These are phyloP conservation scores for Melanopsichium pennsylvanicum DNA, from an alignment of 1,284 basidiomycete species.

Conservation along the genomic window DNA sequence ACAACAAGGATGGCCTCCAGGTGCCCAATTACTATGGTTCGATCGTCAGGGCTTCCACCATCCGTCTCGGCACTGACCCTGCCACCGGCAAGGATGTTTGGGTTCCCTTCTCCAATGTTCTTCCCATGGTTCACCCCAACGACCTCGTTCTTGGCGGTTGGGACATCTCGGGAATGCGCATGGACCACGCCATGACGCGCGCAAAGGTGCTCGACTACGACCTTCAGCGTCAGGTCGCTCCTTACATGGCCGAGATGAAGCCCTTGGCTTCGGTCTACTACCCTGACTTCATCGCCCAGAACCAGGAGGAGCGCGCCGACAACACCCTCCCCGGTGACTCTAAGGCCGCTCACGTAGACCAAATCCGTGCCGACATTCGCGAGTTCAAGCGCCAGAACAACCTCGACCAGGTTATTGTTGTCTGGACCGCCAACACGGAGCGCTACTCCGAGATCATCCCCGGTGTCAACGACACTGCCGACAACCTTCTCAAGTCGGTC, in stretches of 20 bases:
- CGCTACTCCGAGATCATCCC: conserved; percentile 93
- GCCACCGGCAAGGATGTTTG: conserved; percentile 87
- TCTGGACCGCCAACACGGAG: conserved; percentile 99
- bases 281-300: conserved; percentile 80
- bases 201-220: conserved; percentile 95
- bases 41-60: conserved; percentile 90
- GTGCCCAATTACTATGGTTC: conserved; percentile 84
- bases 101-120: conserved; percentile 89
- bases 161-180: conserved; percentile 86
- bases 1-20: conserved; percentile 90
- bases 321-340: conserved; percentile 85
- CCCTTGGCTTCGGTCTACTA: conserved; percentile 92
- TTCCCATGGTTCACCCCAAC: conserved; percentile 98
- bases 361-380: conserved; percentile 90
- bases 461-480: conserved; percentile 94
- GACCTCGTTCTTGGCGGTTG: conserved; percentile 96
- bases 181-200: conserved; percentile 93
- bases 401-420: conserved; percentile 83
- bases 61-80: conserved; percentile 86
- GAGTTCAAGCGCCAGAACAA: conserved; percentile 85
- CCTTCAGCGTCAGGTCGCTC: conserved; percentile 91
- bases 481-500: conserved; percentile 84
- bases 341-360: conserved; percentile 90
- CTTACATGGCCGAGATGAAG: conserved; percentile 81
- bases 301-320: conserved; percentile 94